Evolutionary conservation across 2,329 filamentous ascomycete genomes (phyloP), one percentile per base, ranked within the genome.

Genomic region (Cytospora piceae): DNA sequence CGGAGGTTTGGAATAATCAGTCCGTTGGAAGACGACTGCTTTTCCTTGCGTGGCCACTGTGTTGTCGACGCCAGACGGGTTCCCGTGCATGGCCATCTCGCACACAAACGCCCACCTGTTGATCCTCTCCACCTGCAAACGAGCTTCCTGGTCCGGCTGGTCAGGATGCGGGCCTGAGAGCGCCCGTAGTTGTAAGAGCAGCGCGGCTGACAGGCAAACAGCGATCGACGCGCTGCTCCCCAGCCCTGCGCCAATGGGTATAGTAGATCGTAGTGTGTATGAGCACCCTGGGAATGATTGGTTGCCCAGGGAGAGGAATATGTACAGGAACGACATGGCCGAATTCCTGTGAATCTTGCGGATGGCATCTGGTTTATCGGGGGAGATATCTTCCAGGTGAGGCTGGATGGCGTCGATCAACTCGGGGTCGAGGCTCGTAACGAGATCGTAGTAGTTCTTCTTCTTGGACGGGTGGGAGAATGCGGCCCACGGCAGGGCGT

Each of bases 81-180:
- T 98, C 46, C 94, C 95, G 75, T 99, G 95, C 69, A 98, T 97
- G 78, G 93, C 95, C 87, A 98, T 91, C 77, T 99, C 95, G 29
- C 91, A 91, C 0, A 99, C 95, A 77, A 97, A 98, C 0, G 95
- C 94, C 95, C 96, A 99, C 68, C 91, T 87, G 77, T 99, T 99
- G 79, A 99, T 97, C 69, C 94, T 88, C 79, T 98, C 94, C 34
- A 98, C 85, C 75, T 99, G 94, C 53, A 93, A 79, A 67, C 91
- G 88, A n/a, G 92, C 92, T 79, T 99, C 95, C 63, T 93, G 89
- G 0, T 88, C 79, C 4, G 93, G 92, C 77, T 98, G 94, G 72
- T 98, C 94, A 0, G 92, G 91, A 74, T 98, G 94, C 1, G 95
- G 95, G 0, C 93, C 93, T 1, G 93, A 90, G 7, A 99, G 83